These are phyloP conservation scores for Leccinum truebloodii DNA, from an alignment of 768 basidiomycete genomes.

Conservation along the genomic window DNA sequence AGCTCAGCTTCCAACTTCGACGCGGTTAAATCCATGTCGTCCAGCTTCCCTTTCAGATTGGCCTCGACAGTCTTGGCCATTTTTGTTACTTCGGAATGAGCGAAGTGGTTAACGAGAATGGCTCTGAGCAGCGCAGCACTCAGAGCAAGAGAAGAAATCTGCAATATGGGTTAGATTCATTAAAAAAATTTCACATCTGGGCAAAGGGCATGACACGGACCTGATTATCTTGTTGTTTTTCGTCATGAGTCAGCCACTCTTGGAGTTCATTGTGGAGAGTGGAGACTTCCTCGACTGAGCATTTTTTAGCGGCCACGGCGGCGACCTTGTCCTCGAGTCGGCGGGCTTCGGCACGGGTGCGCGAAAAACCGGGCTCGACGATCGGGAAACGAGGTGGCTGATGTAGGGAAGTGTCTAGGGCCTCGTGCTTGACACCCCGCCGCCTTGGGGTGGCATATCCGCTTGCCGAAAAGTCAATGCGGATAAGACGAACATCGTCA, in stretches of 20 bases:
- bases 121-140: slow-evolving; percentile 80
- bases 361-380: slow-evolving; percentile 42
- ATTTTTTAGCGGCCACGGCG: slow-evolving; percentile 79
- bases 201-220: slow-evolving; percentile 48
- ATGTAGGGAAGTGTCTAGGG: slow-evolving; percentile 40
- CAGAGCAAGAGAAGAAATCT: slow-evolving; percentile 70
- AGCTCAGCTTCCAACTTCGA: slow-evolving; percentile 68
- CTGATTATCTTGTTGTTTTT: slow-evolving; percentile 57
- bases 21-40: slow-evolving; percentile 59
- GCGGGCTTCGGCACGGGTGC: slow-evolving; percentile 56
- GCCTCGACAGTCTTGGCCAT: slow-evolving; percentile 62
- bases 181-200: slow-evolving; percentile 3
- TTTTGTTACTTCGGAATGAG: slow-evolving; percentile 77
- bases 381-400: slow-evolving; percentile 49
- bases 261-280: slow-evolving; percentile 77
- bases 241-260: slow-evolving; percentile 67
- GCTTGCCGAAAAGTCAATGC: slow-evolving; percentile 71
- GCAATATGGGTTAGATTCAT: slow-evolving; percentile 27
- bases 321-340: slow-evolving; percentile 78
- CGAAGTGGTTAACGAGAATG: slow-evolving; percentile 79
- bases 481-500: slow-evolving; percentile 72
- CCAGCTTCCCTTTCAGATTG: slow-evolving; percentile 62
- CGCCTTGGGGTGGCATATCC: slow-evolving; percentile 71
- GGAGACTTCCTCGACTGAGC: slow-evolving; percentile 83
- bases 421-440: slow-evolving; percentile 50